Conservation (phyloP, 2,329 filamentous ascomycete genomes). For the Truncatella angustata region DNA sequence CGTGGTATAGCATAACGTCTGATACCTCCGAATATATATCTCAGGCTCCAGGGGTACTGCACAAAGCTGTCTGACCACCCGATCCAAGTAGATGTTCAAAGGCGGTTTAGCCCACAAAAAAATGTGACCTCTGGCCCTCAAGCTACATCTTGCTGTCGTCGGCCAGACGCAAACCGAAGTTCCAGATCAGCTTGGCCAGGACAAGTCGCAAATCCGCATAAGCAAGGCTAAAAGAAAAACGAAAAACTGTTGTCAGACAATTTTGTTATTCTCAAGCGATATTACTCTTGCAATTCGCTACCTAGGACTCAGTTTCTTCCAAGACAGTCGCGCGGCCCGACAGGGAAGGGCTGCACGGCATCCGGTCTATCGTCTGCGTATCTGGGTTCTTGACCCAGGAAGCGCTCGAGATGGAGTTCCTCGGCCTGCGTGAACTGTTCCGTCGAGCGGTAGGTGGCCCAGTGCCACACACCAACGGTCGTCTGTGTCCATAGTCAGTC, state of each 20-base stretch:
- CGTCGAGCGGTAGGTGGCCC: slow-evolving; percentile 9
- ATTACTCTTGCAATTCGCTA: not conserved
- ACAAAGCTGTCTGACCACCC: not conserved
- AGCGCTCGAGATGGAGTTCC: slow-evolving; percentile 18
- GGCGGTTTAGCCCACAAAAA: not conserved
- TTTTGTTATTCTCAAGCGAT: no score
- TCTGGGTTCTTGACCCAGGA: not conserved
- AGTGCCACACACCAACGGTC: not conserved
- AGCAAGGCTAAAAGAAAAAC: no score
- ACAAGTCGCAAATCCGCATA: not conserved
- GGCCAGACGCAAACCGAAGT: not conserved
- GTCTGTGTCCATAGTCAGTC: not conserved
- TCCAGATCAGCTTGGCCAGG: not conserved
- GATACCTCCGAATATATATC: no score
- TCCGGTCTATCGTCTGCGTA: not conserved
- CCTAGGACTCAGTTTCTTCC: not conserved
- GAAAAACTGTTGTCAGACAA: no score
- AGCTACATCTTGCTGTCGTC: not conserved
- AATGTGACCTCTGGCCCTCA: not conserved
- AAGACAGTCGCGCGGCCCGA: not conserved
- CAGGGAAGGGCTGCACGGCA: not conserved
- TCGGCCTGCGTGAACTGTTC: slow-evolving; percentile 16
- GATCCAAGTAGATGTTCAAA: not conserved
- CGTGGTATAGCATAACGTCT: no score
- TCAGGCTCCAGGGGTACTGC: not conserved